phyloP scores from a whole-genome alignment of 2,329 filamentous ascomycete genomes.

The Fusarium sp. region DNA sequence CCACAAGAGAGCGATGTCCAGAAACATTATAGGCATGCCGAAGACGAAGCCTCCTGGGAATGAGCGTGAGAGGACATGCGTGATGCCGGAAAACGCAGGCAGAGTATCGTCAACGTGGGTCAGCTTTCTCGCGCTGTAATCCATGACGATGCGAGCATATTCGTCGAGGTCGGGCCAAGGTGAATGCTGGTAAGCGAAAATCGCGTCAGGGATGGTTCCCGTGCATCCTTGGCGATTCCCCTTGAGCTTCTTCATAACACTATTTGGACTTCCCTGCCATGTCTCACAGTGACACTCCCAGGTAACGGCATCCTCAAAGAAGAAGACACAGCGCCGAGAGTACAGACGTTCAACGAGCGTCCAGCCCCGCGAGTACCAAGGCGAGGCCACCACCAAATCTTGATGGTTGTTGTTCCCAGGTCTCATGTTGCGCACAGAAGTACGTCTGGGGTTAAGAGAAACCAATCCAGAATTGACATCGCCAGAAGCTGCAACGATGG shows the following conservation, averaged over 20 bases:
- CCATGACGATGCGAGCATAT: conserved; percentile 57
- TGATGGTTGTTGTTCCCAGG: conserved; percentile 48
- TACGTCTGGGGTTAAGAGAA: conserved; percentile 51
- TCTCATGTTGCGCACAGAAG: conserved; percentile 41
- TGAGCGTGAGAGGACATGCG: conserved; percentile 54
- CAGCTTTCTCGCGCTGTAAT: conserved; percentile 56
- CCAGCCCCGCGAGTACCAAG: conserved; percentile 57
- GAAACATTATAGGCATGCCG: conserved; percentile 60
- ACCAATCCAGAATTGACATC: conserved; percentile 54
- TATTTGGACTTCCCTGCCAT: conserved; percentile 53
- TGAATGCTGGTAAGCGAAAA: conserved; percentile 54
- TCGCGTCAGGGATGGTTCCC: conserved; percentile 47
- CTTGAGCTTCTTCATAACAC: conserved; percentile 48
- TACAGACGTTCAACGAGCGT: conserved; percentile 59
- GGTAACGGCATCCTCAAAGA: conserved; percentile 57
- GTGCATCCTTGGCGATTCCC: conserved; percentile 50
- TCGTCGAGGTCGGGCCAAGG: conserved; percentile 61
- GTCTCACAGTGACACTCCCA: conserved; percentile 61
- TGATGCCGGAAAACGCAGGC: conserved; percentile 58
- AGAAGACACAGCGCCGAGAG: conserved; percentile 56
- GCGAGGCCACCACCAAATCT: conserved; percentile 54
- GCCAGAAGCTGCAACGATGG: conserved; percentile 57
- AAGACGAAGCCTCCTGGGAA: conserved; percentile 59
- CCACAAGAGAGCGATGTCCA: conserved; percentile 60
- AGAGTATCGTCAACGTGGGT: conserved; percentile 57